A percentile compares a stretch with the other conserved stretches of the same genome.
These are phyloP conservation scores for Cyberlindnera petersonii DNA, from an alignment of 805 yeast species.

Conservation along the genomic window DNA sequence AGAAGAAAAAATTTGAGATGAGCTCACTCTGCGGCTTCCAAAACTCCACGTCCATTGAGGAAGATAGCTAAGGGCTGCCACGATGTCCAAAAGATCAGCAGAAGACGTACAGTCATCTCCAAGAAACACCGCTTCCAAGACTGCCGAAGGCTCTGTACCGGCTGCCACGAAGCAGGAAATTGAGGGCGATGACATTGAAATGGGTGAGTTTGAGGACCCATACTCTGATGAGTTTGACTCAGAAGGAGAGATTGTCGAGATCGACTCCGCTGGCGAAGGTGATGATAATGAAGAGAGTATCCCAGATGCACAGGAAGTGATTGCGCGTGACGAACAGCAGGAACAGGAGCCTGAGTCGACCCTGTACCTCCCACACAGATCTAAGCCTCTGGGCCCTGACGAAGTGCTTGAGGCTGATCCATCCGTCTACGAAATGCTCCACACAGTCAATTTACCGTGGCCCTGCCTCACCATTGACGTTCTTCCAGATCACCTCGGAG, in stretches of 20 bases:
- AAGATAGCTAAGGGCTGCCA: no score
- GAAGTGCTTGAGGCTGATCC: constrained; percentile 97
- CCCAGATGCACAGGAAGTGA: constrained; percentile 32
- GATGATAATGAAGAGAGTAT: constrained; percentile 32
- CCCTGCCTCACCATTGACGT: constrained; percentile 92
- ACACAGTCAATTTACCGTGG: constrained; percentile 92
- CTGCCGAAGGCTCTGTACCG: constrained; percentile 17
- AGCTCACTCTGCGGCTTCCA: no score
- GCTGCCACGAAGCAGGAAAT: constrained; percentile 28
- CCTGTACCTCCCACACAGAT: constrained; percentile 82
- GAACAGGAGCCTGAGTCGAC: constrained; percentile 38
- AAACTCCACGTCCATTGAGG: no score
- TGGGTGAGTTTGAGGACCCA: constrained; percentile 86
- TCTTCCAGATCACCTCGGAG: constrained; percentile 80
- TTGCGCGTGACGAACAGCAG: constrained; percentile 36
- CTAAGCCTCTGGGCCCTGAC: constrained; percentile 89
- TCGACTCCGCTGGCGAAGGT: constrained; percentile 49
- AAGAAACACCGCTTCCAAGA: constrained; percentile 27
- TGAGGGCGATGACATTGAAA: constrained; percentile 44
- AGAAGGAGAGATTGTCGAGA: constrained; percentile 83
- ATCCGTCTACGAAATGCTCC: constrained; percentile 92
- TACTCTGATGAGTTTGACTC: constrained; percentile 91
- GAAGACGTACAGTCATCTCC: constrained; percentile 15
- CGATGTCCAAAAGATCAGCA: constrained; percentile 29
- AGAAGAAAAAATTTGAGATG: no score